Conservation (phyloP, 2,329 filamentous ascomycete genomes). For the Botryotinia convoluta region DNA sequence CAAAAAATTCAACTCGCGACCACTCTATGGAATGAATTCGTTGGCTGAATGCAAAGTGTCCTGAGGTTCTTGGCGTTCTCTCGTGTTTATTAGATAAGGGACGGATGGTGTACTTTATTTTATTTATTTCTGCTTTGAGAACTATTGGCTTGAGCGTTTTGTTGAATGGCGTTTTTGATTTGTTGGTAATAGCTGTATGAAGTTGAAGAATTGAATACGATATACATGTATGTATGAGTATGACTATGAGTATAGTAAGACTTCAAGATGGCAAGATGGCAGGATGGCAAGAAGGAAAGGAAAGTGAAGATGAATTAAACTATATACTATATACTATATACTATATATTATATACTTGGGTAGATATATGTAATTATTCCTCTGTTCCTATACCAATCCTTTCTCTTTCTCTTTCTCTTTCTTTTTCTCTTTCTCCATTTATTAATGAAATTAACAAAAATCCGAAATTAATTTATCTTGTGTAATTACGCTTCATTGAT, state of each 20-base stretch:
- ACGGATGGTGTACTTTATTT: not conserved
- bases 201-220: not conserved
- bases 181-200: not conserved
- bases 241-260: not conserved
- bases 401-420: not conserved
- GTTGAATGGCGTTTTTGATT: not conserved
- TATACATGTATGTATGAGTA: not conserved
- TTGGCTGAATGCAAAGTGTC: conserved; percentile 15
- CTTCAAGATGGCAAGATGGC: not conserved
- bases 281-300: not conserved
- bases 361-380: not conserved
- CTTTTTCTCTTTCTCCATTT: not conserved
- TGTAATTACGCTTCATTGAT: conserved; percentile 1
- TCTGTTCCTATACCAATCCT: not conserved
- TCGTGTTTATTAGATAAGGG: conserved; percentile 7
- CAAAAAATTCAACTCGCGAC: not conserved
- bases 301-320: not conserved
- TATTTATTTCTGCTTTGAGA: not conserved
- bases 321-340: not conserved
- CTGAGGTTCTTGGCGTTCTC: conserved; percentile 18
- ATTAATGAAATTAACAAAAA: not conserved
- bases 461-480: not conserved
- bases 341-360: not conserved
- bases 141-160: not conserved
- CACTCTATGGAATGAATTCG: not conserved